phyloP scores from a whole-genome alignment of 2,329 filamentous ascomycete genomes.

The Colletotrichum tabaci region DNA sequence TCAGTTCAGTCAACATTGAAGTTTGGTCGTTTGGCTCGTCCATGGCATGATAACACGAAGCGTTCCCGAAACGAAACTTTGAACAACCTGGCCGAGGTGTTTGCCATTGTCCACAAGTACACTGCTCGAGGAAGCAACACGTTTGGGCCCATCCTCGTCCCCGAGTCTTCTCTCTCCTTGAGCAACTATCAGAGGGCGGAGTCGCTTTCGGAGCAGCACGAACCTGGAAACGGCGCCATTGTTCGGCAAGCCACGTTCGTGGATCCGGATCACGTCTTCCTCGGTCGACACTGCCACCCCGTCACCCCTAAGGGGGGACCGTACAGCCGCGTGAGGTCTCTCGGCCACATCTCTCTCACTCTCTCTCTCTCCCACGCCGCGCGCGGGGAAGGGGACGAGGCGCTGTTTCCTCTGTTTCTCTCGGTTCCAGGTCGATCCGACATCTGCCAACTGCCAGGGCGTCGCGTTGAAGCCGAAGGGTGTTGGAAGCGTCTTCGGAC shows the following conservation, averaged over 20 bases:
- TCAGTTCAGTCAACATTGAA: slow-evolving; percentile 30
- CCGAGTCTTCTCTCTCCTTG: slow-evolving; percentile 41
- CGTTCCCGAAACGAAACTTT: slow-evolving; percentile 45
- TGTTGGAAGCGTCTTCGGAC: slow-evolving; percentile 43
- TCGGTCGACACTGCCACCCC: slow-evolving; percentile 22
- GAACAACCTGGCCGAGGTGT: slow-evolving; percentile 27
- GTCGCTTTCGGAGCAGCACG: slow-evolving; percentile 6
- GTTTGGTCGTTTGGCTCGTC: slow-evolving; percentile 28
- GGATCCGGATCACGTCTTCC: slow-evolving; percentile 24
- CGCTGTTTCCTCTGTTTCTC: slow-evolving; percentile 41
- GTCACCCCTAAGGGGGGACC: slow-evolving; percentile 19
- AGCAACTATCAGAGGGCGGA: slow-evolving; percentile 6
- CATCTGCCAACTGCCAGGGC: slow-evolving; percentile 42
- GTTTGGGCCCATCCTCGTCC: slow-evolving; percentile 45
- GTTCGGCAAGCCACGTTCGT: slow-evolving; percentile 24
- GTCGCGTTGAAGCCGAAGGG: slow-evolving; percentile 45
- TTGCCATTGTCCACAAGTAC: slow-evolving; percentile 21
- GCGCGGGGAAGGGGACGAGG: neutral
- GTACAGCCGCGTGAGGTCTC: slow-evolving; percentile 23
- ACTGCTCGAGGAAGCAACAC: slow-evolving; percentile 43
- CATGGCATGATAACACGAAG: slow-evolving; percentile 40
- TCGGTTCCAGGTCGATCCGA: slow-evolving; percentile 45
- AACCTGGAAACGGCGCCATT: slow-evolving; percentile 24
- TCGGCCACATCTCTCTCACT: slow-evolving; percentile 12
- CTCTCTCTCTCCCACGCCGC: no score